A percentile compares a stretch with the other conserved stretches of the same genome.
Conservation (phyloP, 1,139 yeast species). For the Suhomyces taliae region DNA sequence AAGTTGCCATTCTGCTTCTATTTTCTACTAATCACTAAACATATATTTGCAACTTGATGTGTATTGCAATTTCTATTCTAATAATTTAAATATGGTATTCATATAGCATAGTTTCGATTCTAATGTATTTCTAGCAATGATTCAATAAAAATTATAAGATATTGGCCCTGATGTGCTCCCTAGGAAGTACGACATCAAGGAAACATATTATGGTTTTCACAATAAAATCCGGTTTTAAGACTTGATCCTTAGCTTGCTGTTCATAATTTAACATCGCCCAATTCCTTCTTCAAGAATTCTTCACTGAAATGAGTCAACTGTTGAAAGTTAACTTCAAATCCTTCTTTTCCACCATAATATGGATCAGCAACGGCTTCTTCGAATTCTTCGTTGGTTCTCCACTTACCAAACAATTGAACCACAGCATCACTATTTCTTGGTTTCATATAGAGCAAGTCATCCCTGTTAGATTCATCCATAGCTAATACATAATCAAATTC, state of each 20-base stretch:
- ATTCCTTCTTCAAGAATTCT: conserved; percentile 56
- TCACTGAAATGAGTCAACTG: conserved; percentile 76
- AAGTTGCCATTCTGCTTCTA: too few relatives aligned
- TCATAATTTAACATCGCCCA: conserved; percentile 19
- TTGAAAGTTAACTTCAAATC: conserved; percentile 75
- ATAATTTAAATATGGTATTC: too few relatives aligned
- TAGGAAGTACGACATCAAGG: too few relatives aligned
- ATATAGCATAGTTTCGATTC: too few relatives aligned
- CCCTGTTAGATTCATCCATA: conserved; percentile 74
- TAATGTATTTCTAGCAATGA: too few relatives aligned
- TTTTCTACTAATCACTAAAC: too few relatives aligned
- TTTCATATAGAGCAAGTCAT: conserved; percentile 56
- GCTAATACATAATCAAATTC: conserved; percentile 81
- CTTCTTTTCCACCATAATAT: conserved; percentile 82
- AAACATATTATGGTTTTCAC: too few relatives aligned
- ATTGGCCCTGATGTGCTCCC: too few relatives aligned
- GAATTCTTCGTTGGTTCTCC: conserved; percentile 53
- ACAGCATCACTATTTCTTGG: conserved; percentile 56
- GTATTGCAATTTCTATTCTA: too few relatives aligned
- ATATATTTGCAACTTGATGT: too few relatives aligned
- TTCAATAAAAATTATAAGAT: too few relatives aligned
- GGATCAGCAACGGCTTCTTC: conserved; percentile 78
- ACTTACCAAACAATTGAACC: conserved; percentile 73
- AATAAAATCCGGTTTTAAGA: too few relatives aligned
- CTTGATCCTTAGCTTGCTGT: neutral